phyloP scores from a whole-genome alignment of 179 eudicot genomes.

The Spergularia azorica region DNA sequence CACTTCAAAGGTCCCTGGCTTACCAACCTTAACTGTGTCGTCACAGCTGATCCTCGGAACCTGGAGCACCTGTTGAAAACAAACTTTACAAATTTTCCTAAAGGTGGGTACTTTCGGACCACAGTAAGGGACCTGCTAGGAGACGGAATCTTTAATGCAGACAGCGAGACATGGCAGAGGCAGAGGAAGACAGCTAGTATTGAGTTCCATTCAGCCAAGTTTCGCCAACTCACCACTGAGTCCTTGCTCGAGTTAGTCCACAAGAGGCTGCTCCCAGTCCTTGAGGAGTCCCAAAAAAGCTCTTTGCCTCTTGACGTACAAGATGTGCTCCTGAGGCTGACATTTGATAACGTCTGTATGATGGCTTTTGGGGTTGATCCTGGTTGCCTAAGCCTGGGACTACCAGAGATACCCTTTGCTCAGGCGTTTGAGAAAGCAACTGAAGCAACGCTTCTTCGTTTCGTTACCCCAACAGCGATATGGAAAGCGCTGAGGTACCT shows the following conservation, averaged over 20 bases:
- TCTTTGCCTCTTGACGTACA: slow-evolving; percentile 56
- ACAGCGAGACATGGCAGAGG: slow-evolving; percentile 71
- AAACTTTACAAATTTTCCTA: slow-evolving; percentile 67
- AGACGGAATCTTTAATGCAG: slow-evolving; percentile 87
- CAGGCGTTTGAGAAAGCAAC: slow-evolving; percentile 88
- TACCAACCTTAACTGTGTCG: slow-evolving; percentile 74
- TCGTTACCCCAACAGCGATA: slow-evolving; percentile 70
- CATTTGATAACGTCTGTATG: slow-evolving; percentile 92
- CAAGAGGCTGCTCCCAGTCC: slow-evolving; percentile 66
- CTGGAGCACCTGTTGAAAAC: slow-evolving; percentile 80
- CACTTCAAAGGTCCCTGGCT: slow-evolving; percentile 70
- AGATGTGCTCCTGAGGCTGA: slow-evolving; percentile 74
- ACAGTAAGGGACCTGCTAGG: slow-evolving; percentile 74
- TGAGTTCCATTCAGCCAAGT: slow-evolving; percentile 82
- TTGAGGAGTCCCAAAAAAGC: slow-evolving; percentile 44
- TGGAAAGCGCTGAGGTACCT: slow-evolving; percentile 77
- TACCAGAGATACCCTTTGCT: slow-evolving; percentile 83
- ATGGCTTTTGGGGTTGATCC: slow-evolving; percentile 97
- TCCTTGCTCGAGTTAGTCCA: slow-evolving; percentile 79
- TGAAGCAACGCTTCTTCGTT: slow-evolving; percentile 70
- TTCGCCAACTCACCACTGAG: slow-evolving; percentile 66
- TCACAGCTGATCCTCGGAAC: slow-evolving; percentile 87
- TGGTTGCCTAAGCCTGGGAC: slow-evolving; percentile 69
- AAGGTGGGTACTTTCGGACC: slow-evolving; percentile 67
- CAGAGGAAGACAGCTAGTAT: slow-evolving; percentile 94